Evolutionary conservation across 768 basidiomycete species (phyloP).

Genomic region (Kwoniella europaea): DNA sequence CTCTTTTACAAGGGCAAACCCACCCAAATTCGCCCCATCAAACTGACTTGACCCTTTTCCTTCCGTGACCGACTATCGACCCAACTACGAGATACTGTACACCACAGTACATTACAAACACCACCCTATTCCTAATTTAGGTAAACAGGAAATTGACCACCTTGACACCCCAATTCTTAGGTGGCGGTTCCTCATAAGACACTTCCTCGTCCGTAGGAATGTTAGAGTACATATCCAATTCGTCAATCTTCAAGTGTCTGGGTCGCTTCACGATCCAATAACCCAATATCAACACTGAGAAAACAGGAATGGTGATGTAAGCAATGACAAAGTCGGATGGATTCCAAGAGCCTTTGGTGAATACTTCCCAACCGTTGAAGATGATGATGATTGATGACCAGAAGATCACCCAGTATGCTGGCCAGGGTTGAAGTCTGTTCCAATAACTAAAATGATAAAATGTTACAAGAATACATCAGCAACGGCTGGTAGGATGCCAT

Average conservation of each 20-base stretch:
- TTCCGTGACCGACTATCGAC: no score
- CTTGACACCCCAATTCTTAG: conserved; percentile 32
- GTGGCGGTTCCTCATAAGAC: conserved; percentile 32
- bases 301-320: conserved; percentile 40
- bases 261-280: conserved; percentile 32
- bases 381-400: conserved; percentile 40
- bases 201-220: conserved; percentile 37
- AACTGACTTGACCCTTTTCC: no score
- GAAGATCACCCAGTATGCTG: conserved; percentile 41
- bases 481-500: background rate
- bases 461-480: background rate
- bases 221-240: conserved; percentile 42
- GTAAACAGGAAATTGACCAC: conserved; percentile 35
- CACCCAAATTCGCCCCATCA: no score
- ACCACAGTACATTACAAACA: no score
- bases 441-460: conserved; percentile 18
- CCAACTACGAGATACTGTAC: no score
- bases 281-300: conserved; percentile 21
- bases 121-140: background rate
- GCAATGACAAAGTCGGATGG: conserved; percentile 37
- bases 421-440: conserved; percentile 33
- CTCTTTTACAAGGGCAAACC: no score
- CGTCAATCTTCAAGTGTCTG: conserved; percentile 5
- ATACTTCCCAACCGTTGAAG: conserved; percentile 50
- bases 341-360: conserved; percentile 42